Conservation (phyloP, 2,329 filamentous ascomycete genomes). For the Didymellaceae sp. region DNA sequence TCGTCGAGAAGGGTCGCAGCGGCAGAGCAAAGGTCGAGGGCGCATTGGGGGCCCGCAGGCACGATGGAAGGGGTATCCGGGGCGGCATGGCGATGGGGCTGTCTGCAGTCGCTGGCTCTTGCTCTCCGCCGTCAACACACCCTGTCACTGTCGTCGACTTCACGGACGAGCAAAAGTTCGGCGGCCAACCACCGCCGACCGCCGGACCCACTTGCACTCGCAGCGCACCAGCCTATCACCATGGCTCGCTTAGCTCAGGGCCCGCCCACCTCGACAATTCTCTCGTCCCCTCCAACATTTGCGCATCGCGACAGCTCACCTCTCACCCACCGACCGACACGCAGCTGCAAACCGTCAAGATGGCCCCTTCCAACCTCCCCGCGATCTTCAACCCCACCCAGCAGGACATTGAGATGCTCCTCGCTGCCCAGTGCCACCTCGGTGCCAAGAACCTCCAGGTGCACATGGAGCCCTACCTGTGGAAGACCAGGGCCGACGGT, state of each 20-base stretch:
- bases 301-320: conserved; percentile 29
- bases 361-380: conserved; percentile 95
- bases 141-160: too few relatives aligned
- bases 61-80: conserved; percentile 53
- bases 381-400: conserved; percentile 95
- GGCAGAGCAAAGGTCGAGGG: conserved; percentile 58
- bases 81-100: conserved; percentile 50
- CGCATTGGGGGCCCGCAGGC: conserved; percentile 50
- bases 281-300: conserved; percentile 15
- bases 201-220: too few relatives aligned
- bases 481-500: conserved; percentile 98
- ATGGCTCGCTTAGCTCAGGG: background rate
- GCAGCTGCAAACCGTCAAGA: conserved; percentile 63
- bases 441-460: conserved; percentile 99
- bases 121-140: background rate
- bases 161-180: too few relatives aligned
- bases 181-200: too few relatives aligned
- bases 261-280: background rate
- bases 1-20: conserved; percentile 65
- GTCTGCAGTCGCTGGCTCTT: background rate
- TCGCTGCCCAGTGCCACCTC: conserved; percentile 94
- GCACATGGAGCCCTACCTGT: conserved; percentile 99
- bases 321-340: conserved; percentile 26
- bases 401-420: conserved; percentile 99
- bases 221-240: background rate